These are phyloP conservation scores for Kregervanrija delftensis DNA, from an alignment of 805 yeast species.

Conservation along the genomic window DNA sequence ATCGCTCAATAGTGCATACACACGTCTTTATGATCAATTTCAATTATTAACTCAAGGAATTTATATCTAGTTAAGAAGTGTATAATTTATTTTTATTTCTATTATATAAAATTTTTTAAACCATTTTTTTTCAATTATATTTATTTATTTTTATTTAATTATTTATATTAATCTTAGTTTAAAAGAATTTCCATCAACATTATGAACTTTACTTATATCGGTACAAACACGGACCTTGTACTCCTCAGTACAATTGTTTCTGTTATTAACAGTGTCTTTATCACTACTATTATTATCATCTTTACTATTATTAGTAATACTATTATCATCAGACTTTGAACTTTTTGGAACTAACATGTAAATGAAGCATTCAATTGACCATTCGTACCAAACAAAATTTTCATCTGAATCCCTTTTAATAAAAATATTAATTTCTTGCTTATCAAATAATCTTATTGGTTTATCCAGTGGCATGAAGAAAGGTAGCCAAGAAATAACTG, in stretches of 20 bases:
- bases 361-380: slow-evolving; percentile 51
- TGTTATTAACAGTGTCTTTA: slow-evolving; percentile 6
- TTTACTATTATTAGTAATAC: neutral
- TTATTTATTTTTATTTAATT: neutral
- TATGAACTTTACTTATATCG: slow-evolving; percentile 34
- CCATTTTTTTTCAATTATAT: neutral
- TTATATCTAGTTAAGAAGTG: slow-evolving; percentile 40
- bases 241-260: slow-evolving; percentile 24
- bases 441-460: slow-evolving; percentile 47
- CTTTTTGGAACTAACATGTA: slow-evolving; percentile 20
- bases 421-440: slow-evolving; percentile 46
- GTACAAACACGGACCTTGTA: slow-evolving; percentile 38
- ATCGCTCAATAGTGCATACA: slow-evolving; percentile 81
- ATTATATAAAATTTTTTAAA: too few relatives aligned
- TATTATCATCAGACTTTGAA: neutral
- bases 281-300: slow-evolving; percentile 13
- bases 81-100: neutral
- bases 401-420: slow-evolving; percentile 40
- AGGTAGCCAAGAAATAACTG: slow-evolving; percentile 62
- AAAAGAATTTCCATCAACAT: slow-evolving; percentile 28
- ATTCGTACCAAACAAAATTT: slow-evolving; percentile 56
- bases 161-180: too few relatives aligned
- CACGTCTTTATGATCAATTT: slow-evolving; percentile 90
- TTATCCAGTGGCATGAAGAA: slow-evolving; percentile 51
- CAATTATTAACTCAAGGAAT: slow-evolving; percentile 95